These are phyloP conservation scores for Phaeosphaeriaceae sp. DNA, from an alignment of 2,329 filamentous ascomycete genomes.

Conservation along the genomic window DNA sequence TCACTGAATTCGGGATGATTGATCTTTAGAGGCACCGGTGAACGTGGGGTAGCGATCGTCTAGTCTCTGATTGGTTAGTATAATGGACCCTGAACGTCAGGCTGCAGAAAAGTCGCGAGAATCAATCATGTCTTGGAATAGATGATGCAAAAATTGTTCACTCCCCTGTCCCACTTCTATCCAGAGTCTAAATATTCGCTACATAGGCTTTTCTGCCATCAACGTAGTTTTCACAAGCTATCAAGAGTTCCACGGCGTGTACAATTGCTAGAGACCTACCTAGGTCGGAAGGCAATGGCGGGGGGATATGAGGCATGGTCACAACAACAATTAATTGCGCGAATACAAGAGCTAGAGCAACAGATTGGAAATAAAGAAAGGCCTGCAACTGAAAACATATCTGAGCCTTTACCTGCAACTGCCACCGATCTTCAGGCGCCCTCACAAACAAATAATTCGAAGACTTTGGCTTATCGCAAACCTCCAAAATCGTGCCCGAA, in stretches of 20 bases:
- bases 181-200: slow-evolving; percentile 34
- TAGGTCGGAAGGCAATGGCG: slow-evolving; percentile 26
- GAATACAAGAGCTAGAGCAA: slow-evolving; percentile 41
- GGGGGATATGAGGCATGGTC: slow-evolving; percentile 41
- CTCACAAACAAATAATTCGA: neutral
- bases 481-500: slow-evolving; percentile 49
- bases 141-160: slow-evolving; percentile 33
- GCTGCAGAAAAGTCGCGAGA: slow-evolving; percentile 32
- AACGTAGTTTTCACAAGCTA: slow-evolving; percentile 41
- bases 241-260: slow-evolving; percentile 38
- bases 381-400: neutral
- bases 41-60: slow-evolving; percentile 1
- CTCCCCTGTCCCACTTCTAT: slow-evolving; percentile 34
- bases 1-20: neutral
- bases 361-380: slow-evolving; percentile 10
- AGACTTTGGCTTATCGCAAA: slow-evolving; percentile 29
- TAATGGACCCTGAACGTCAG: slow-evolving; percentile 33
- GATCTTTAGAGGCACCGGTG: neutral
- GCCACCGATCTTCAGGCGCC: slow-evolving; percentile 7
- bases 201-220: slow-evolving; percentile 36
- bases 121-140: slow-evolving; percentile 21
- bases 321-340: slow-evolving; percentile 42
- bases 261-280: slow-evolving; percentile 17
- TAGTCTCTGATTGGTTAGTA: slow-evolving; percentile 15
- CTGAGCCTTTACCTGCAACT: slow-evolving; percentile 7